These are phyloP conservation scores for Dalbergia cultrata DNA, from an alignment of 306 rosid genomes.

Conservation along the genomic window DNA sequence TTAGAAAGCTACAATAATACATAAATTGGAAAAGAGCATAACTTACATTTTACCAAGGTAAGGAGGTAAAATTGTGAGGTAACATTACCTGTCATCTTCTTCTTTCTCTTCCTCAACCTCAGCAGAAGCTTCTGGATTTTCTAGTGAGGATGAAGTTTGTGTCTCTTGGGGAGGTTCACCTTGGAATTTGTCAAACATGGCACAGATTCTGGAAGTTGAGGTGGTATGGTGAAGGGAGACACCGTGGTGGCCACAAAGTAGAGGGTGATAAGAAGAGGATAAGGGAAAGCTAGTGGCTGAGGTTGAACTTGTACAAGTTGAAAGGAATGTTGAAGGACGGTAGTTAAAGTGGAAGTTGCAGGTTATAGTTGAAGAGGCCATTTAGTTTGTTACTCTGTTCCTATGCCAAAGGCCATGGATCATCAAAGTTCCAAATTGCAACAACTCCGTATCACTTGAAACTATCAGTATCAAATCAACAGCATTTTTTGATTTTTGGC, in stretches of 20 bases:
- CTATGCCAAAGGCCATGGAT: constrained; percentile 46
- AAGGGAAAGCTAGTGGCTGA: constrained; percentile 41
- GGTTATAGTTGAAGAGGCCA: constrained; percentile 72
- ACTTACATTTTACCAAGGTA: neutral
- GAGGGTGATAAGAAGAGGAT: constrained; percentile 53
- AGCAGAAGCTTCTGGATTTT: constrained; percentile 19
- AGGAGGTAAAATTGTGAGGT: constrained; percentile 4
- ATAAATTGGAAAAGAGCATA: constrained; percentile 12
- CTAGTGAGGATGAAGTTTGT: constrained; percentile 46
- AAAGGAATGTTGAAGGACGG: constrained; percentile 47
- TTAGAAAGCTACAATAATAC: neutral
- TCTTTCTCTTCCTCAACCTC: constrained; percentile 51
- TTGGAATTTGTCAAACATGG: constrained; percentile 91
- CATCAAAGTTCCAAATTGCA: constrained; percentile 9
- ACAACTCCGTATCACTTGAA: neutral
- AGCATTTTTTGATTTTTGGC: no score
- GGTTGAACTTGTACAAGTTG: neutral
- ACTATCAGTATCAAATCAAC: no score
- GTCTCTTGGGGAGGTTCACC: constrained; percentile 57
- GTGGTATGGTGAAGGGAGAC: constrained; percentile 45
- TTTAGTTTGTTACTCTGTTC: constrained; percentile 29
- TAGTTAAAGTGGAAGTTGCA: constrained; percentile 53
- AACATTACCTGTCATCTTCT: constrained; percentile 71
- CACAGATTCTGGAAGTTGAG: constrained; percentile 57
- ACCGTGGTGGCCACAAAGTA: constrained; percentile 46